A percentile compares a stretch with the other conserved stretches of the same genome.
These are phyloP conservation scores for Penicillium sp. DNA, from an alignment of 2,329 filamentous ascomycete species.

Conservation along the genomic window DNA sequence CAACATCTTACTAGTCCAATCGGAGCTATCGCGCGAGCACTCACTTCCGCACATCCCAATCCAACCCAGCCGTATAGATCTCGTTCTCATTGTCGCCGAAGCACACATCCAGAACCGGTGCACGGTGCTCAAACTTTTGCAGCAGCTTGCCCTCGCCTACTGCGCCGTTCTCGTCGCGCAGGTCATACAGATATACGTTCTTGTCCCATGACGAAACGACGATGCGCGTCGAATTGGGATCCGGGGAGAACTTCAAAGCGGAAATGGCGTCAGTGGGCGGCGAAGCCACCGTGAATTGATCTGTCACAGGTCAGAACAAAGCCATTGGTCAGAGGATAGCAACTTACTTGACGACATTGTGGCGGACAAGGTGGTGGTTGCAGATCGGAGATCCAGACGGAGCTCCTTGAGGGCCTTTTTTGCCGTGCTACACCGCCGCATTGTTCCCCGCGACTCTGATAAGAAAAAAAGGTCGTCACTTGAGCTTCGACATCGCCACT, in stretches of 20 bases:
- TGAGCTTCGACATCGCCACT: neutral
- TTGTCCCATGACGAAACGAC: constrained; percentile 96
- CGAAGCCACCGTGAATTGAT: constrained; percentile 79
- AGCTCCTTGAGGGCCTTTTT: constrained; percentile 30
- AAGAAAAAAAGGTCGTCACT: constrained; percentile 14
- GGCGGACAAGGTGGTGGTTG: constrained; percentile 6
- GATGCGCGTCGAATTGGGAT: constrained; percentile 69
- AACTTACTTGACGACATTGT: constrained; percentile 46
- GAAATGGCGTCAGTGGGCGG: constrained; percentile 87
- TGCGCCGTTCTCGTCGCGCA: constrained; percentile 53
- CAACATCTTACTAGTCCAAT: constrained; percentile 54
- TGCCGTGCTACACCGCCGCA: constrained; percentile 32
- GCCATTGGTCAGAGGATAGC: neutral
- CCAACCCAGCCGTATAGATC: constrained; percentile 81
- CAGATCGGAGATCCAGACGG: constrained; percentile 21
- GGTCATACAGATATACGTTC: constrained; percentile 85
- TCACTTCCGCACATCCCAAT: constrained; percentile 78
- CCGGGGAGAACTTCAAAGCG: constrained; percentile 77
- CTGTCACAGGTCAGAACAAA: constrained; percentile 24
- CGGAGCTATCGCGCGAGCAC: constrained; percentile 17
- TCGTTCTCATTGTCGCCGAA: constrained; percentile 81
- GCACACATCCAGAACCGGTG: constrained; percentile 86
- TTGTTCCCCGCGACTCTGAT: constrained; percentile 28
- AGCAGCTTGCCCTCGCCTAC: constrained; percentile 63
- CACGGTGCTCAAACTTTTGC: constrained; percentile 73